Evolutionary conservation across 352 stramenopile species (phyloP), one percentile per base, ranked within the genome.

Genomic region (Pythium sp.): DNA sequence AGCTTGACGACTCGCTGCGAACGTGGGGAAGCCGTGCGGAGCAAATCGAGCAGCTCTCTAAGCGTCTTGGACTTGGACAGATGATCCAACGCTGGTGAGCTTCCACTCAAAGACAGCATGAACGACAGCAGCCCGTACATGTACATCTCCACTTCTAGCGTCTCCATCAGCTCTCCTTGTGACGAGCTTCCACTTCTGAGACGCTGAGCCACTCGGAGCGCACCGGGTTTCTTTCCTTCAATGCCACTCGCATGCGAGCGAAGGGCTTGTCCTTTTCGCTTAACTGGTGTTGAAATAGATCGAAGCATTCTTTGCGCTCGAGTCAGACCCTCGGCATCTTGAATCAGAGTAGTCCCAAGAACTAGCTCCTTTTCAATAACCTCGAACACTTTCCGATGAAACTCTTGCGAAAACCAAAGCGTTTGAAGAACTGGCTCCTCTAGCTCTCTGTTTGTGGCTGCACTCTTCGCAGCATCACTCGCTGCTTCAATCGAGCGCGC

Each of bases 331-430:
- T 96, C 89, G 1, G 87, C 75, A 54, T 89, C 79, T 69, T 93
- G 80, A 15, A 86, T 86, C 24, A 94, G 71, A 20, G 82, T 76
- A 38, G 89, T 91, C 12, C 80, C 86, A 66, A 82, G 80, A 24
- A 84, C 72, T 3, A 96, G 69, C 53, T 96, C 89, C 54, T 86
- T 90, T 49, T 96, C 89, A 49, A 96, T 82, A 24, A 91, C 73
- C 65, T 95, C 89, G 65, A 95, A 94, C 11, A 94, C 81, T 67
- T 96, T 96, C 51, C 89, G 77, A 46, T 96, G 83, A 14, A 96
- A 82, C 62, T 96, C 89, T 69, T 84, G 91, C 8, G 87, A 93
- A 46, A 96, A 96, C 89, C 89, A 96, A 24, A 96, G 78, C 18
- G 77, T 93, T 63, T 95, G 87, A 3, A 92, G 74, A 36, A 84